Evolutionary conservation across 208 protist genomes (phyloP).

Genomic region (Leptomonas seymouri): DNA sequence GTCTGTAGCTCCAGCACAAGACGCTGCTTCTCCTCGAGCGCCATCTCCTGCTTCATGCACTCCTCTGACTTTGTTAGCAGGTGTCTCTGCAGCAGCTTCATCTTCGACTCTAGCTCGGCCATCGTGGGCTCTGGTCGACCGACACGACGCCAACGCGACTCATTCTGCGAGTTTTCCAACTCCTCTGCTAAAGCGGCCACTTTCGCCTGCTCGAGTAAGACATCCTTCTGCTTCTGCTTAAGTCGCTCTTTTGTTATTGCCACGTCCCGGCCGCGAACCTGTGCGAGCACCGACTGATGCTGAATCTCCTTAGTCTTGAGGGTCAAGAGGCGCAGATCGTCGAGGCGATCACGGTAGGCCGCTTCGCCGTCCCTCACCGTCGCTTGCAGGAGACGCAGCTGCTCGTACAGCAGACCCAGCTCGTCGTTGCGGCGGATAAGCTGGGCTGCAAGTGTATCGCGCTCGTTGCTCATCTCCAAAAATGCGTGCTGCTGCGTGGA

Average conservation of each 20-base stretch:
- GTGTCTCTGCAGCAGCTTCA: constrained; percentile 95
- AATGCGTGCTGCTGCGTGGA: constrained; percentile 94
- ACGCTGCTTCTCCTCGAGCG: constrained; percentile 96
- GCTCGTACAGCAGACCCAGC: constrained; percentile 97
- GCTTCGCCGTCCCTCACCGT: constrained; percentile 94
- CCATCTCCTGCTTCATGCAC: constrained; percentile 95
- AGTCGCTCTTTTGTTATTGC: constrained; percentile 53
- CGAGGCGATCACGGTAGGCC: constrained; percentile 92
- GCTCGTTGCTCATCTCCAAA: constrained; percentile 94
- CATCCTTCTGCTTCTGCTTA: constrained; percentile 46
- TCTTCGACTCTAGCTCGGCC: constrained; percentile 95
- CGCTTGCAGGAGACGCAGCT: constrained; percentile 96
- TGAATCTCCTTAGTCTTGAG: constrained; percentile 91
- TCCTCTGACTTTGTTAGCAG: constrained; percentile 98
- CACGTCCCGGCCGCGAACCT: constrained; percentile 89
- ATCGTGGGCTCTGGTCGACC: constrained; percentile 93
- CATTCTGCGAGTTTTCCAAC: constrained; percentile 95
- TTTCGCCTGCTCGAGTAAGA: constrained; percentile 74
- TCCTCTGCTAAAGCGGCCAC: constrained; percentile 96
- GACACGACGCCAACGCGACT: constrained; percentile 91
- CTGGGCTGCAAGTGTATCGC: constrained; percentile 96
- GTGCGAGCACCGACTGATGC: constrained; percentile 71
- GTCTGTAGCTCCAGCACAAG: constrained; percentile 95
- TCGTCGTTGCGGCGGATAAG: constrained; percentile 98
- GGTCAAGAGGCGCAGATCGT: constrained; percentile 73